Evolutionary conservation across 805 yeast genomes (phyloP).

Genomic region (Yarrowia sp.): DNA sequence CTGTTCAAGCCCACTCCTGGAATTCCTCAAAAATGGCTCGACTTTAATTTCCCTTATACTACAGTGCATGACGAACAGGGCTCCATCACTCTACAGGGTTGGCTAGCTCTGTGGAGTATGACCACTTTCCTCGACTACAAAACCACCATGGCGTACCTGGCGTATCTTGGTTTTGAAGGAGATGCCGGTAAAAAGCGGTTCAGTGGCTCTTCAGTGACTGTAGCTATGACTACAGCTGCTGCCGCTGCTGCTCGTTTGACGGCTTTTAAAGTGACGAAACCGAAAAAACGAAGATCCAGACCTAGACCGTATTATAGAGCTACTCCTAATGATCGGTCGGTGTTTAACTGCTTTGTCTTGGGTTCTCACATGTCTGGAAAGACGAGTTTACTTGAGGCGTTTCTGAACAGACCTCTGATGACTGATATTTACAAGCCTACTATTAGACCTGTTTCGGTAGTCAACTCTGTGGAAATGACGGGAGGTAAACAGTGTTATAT

Average conservation of each 20-base stretch:
- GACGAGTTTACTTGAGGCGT: constrained; percentile 76
- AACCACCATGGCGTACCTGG: constrained; percentile 83
- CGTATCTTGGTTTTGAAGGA: constrained; percentile 80
- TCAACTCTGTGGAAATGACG: constrained; percentile 85
- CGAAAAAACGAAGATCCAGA: constrained; percentile 66
- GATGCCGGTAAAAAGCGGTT: constrained; percentile 28
- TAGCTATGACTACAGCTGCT: neutral
- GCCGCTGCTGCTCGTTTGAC: constrained; percentile 21
- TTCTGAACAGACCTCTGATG: constrained; percentile 63
- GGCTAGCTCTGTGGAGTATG: constrained; percentile 99
- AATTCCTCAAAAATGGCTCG: constrained; percentile 81
- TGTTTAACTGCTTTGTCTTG: constrained; percentile 82
- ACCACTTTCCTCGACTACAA: constrained; percentile 83
- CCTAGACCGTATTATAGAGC: constrained; percentile 67
- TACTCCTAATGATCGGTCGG: constrained; percentile 75
- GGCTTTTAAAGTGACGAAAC: constrained; percentile 69
- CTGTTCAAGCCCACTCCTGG: constrained; percentile 92
- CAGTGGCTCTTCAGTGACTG: constrained; percentile 1
- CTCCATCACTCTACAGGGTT: constrained; percentile 88
- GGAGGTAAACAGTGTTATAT: constrained; percentile 96
- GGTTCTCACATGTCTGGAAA: constrained; percentile 90
- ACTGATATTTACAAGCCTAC: constrained; percentile 78
- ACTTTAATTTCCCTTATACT: constrained; percentile 78
- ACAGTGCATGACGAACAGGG: constrained; percentile 91
- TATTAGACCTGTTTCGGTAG: constrained; percentile 74